Percentiles rank a stretch among this genome's conserved stretches.
phyloP scores from a whole-genome alignment of 148 eudicot genomes.

The Spergularia bocconei region DNA sequence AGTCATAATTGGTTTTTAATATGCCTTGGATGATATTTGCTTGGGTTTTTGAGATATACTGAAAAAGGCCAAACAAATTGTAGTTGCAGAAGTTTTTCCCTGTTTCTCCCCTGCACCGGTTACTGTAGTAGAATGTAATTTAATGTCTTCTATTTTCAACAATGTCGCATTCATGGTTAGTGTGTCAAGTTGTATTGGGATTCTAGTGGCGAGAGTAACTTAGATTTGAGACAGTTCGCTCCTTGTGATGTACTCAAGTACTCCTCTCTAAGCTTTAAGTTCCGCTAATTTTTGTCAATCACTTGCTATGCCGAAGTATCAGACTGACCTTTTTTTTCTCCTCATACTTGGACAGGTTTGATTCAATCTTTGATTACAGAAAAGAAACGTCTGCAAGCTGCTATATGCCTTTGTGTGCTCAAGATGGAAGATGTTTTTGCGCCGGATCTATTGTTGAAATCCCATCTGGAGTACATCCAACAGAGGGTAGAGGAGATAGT shows the following conservation, averaged over 20 bases:
- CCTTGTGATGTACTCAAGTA: too few relatives aligned
- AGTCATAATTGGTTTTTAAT: too few relatives aligned
- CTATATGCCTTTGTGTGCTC: constrained; percentile 5
- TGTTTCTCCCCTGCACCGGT: neutral
- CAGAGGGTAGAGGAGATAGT: constrained; percentile 2
- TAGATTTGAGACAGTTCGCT: too few relatives aligned
- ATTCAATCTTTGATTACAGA: constrained; percentile 7
- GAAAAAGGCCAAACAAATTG: neutral
- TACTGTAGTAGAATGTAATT: too few relatives aligned
- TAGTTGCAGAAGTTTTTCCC: neutral
- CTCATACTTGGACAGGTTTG: constrained; percentile 2
- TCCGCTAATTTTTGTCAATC: too few relatives aligned
- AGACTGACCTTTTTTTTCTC: neutral
- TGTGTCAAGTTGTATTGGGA: too few relatives aligned
- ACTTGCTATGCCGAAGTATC: too few relatives aligned
- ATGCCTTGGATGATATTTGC: too few relatives aligned
- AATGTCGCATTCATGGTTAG: too few relatives aligned
- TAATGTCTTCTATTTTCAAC: too few relatives aligned
- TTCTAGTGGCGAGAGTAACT: too few relatives aligned
- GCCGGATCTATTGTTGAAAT: neutral
- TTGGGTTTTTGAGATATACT: neutral
- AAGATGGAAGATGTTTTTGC: constrained; percentile 13
- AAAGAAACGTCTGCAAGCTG: constrained; percentile 16
- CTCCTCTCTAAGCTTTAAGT: too few relatives aligned
- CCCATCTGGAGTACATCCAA: constrained; percentile 2